Percentiles rank a stretch among this genome's conserved stretches.
These are phyloP conservation scores for Clohesyomyces aquaticus DNA, from an alignment of 495 filamentous ascomycete genomes.

Conservation along the genomic window DNA sequence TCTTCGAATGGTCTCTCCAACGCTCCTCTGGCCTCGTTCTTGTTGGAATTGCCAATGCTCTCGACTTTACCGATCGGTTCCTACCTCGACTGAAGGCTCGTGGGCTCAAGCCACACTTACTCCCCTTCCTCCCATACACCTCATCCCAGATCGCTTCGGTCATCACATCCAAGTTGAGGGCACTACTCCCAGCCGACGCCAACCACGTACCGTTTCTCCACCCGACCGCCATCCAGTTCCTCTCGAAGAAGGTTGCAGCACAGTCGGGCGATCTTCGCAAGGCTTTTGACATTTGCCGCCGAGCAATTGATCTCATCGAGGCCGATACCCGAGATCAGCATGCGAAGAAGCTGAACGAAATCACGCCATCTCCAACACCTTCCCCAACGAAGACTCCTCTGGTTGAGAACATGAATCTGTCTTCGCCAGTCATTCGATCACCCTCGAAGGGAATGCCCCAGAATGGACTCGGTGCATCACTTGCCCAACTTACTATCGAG, in stretches of 20 bases:
- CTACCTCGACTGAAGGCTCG: slow-evolving; percentile 91
- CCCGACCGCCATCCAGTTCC: slow-evolving; percentile 88
- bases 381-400: slow-evolving; percentile 61
- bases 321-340: slow-evolving; percentile 73
- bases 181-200: slow-evolving; percentile 57
- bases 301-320: slow-evolving; percentile 88
- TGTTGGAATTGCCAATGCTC: slow-evolving; percentile 93
- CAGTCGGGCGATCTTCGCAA: slow-evolving; percentile 94
- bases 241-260: slow-evolving; percentile 88
- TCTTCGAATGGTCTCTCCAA: slow-evolving; percentile 92
- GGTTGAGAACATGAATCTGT: slow-evolving; percentile 70
- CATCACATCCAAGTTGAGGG: slow-evolving; percentile 79
- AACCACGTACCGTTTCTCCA: slow-evolving; percentile 84
- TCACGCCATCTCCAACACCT: slow-evolving; percentile 52
- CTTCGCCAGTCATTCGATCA: slow-evolving; percentile 56
- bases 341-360: slow-evolving; percentile 57
- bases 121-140: slow-evolving; percentile 92
- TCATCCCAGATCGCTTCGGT: slow-evolving; percentile 86
- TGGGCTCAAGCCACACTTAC: slow-evolving; percentile 82
- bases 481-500: slow-evolving; percentile 63
- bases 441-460: slow-evolving; percentile 33
- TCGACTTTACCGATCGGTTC: slow-evolving; percentile 94
- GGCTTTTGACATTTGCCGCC: slow-evolving; percentile 90
- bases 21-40: slow-evolving; percentile 76
- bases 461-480: slow-evolving; percentile 38